These are phyloP conservation scores for Ailanthus altissimus DNA, from an alignment of 345 rosid genomes.

Conservation along the genomic window DNA sequence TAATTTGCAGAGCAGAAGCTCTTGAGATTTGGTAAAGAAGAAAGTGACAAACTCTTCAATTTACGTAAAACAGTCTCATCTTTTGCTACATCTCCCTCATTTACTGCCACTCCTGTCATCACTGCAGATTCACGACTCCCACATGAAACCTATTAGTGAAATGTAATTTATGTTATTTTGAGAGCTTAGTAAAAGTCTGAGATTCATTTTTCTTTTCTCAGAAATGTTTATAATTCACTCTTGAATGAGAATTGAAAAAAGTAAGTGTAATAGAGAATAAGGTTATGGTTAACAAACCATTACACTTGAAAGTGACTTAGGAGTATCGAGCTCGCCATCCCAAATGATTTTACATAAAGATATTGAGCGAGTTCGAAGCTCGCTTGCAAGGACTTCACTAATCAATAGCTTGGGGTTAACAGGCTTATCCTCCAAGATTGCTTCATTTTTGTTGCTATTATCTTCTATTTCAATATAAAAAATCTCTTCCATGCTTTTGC, in stretches of 20 bases:
- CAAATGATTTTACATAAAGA: neutral
- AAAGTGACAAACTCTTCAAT: neutral
- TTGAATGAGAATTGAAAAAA: neutral
- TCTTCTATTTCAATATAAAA: constrained; percentile 1
- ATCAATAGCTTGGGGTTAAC: neutral
- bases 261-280: neutral
- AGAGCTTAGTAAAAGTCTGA: no score
- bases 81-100: neutral
- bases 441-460: neutral
- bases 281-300: constrained; percentile 1
- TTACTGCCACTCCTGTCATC: neutral
- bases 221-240: neutral
- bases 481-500: constrained; percentile 21
- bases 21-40: neutral
- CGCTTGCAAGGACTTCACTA: neutral
- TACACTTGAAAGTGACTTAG: neutral
- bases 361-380: neutral
- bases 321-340: neutral
- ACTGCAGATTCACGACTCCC: neutral
- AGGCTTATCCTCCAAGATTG: neutral
- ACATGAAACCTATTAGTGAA: neutral
- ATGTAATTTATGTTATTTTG: neutral
- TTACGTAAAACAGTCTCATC: neutral
- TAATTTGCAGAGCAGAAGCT: neutral
- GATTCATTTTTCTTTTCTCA: no score